Evolutionary conservation across 1,284 basidiomycete genomes (phyloP).

Genomic region (Tylopilus sp.): DNA sequence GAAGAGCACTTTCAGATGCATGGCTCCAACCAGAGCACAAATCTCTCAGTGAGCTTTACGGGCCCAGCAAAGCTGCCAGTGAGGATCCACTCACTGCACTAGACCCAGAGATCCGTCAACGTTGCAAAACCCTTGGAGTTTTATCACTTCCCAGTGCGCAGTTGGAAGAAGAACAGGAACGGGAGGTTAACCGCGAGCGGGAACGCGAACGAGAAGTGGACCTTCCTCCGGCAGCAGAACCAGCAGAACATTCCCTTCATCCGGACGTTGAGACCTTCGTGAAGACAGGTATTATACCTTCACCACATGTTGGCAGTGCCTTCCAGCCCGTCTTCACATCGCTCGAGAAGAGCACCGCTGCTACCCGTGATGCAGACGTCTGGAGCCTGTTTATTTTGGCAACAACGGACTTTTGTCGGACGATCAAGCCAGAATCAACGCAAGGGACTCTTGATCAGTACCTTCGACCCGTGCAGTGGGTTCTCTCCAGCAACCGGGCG

Average conservation of each 20-base stretch:
- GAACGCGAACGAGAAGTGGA: constrained; percentile 44
- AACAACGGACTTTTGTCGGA: constrained; percentile 35
- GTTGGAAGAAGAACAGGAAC: constrained; percentile 57
- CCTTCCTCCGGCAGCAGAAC: neutral
- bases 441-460: constrained; percentile 35
- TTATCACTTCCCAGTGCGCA: constrained; percentile 21
- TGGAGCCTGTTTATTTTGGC: constrained; percentile 30
- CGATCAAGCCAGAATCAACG: no score
- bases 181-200: constrained; percentile 53
- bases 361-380: constrained; percentile 1
- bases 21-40: no score
- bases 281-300: constrained; percentile 18
- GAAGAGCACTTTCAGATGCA: no score
- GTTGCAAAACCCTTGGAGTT: constrained; percentile 41
- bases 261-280: constrained; percentile 32
- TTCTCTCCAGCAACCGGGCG: constrained; percentile 38
- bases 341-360: constrained; percentile 2
- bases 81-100: neutral
- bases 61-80: no score
- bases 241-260: constrained; percentile 3
- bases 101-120: constrained; percentile 31
- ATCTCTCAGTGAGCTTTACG: no score
- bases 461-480: constrained; percentile 54
- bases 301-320: neutral
- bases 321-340: constrained; percentile 12